A percentile compares a stretch with the other conserved stretches of the same genome.
phyloP scores from a whole-genome alignment of 116 monocot species.

The Trichopus zeylanicus region DNA sequence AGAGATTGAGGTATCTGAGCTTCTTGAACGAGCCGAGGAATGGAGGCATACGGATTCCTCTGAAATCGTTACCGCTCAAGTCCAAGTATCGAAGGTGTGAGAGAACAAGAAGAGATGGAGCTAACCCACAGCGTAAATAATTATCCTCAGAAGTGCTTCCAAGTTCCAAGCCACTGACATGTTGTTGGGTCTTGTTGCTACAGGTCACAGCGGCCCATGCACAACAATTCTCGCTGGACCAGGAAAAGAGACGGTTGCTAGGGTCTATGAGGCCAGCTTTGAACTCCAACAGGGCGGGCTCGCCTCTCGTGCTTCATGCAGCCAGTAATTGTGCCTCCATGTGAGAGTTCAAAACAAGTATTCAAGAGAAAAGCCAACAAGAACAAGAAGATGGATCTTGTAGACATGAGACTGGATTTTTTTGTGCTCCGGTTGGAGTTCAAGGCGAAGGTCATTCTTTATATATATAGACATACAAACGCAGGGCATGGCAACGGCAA shows the following conservation, averaged over 20 bases:
- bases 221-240: slow-evolving; percentile 24
- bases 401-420: too few relatives aligned
- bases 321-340: too few relatives aligned
- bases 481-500: too few relatives aligned
- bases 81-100: slow-evolving; percentile 13
- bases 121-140: slow-evolving; percentile 11
- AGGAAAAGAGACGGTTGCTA: slow-evolving; percentile 15
- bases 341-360: too few relatives aligned
- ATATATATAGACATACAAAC: too few relatives aligned
- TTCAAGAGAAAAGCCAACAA: too few relatives aligned
- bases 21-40: slow-evolving; percentile 20
- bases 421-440: too few relatives aligned
- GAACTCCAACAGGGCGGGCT: slow-evolving; percentile 26
- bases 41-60: slow-evolving; percentile 4
- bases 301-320: background rate
- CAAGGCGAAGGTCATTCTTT: too few relatives aligned
- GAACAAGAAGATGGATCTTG: too few relatives aligned
- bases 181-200: slow-evolving; percentile 9
- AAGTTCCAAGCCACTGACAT: slow-evolving; percentile 12
- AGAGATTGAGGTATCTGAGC: slow-evolving; percentile 21
- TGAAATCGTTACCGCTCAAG: slow-evolving; percentile 15
- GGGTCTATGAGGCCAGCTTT: slow-evolving; percentile 17
- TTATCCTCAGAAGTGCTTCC: background rate
- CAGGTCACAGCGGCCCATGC: slow-evolving; percentile 16
- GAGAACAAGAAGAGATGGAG: slow-evolving; percentile 12